phyloP scores from a whole-genome alignment of 768 basidiomycete genomes.

The Daedaleopsis nitida region DNA sequence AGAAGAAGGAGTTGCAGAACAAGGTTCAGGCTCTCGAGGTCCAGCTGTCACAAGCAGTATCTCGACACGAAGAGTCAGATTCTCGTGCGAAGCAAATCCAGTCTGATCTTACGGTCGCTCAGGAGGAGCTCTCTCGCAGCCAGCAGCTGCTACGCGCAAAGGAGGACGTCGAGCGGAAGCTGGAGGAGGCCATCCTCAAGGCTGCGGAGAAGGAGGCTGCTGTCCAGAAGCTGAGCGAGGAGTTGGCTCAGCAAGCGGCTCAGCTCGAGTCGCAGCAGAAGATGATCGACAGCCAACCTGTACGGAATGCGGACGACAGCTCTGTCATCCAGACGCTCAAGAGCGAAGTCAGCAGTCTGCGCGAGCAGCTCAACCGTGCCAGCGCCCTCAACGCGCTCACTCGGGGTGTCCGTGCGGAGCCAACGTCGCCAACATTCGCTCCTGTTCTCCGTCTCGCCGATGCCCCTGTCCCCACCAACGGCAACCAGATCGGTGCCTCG shows the following conservation, averaged over 20 bases:
- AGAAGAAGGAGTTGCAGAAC: conserved; percentile 85
- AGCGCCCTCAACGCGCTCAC: conserved; percentile 90
- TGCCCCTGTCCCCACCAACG: conserved; percentile 45
- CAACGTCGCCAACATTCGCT: conserved; percentile 84
- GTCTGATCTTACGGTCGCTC: conserved; percentile 64
- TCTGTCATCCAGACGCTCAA: conserved; percentile 88
- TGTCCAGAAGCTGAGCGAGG: conserved; percentile 80
- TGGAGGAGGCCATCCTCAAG: conserved; percentile 77
- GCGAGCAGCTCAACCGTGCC: conserved; percentile 95
- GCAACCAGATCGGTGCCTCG: conserved; percentile 32
- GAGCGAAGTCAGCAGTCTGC: conserved; percentile 87
- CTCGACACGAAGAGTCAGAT: conserved; percentile 87
- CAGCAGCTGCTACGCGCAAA: conserved; percentile 78
- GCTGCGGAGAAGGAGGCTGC: conserved; percentile 81
- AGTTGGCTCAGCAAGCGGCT: conserved; percentile 69
- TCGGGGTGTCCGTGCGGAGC: conserved; percentile 67
- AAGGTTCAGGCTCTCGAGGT: conserved; percentile 79
- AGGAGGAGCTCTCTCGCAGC: conserved; percentile 69
- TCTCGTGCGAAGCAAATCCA: conserved; percentile 72
- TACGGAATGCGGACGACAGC: conserved; percentile 76
- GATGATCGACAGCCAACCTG: conserved; percentile 61
- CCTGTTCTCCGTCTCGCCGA: conserved; percentile 69
- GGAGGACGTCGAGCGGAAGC: conserved; percentile 72
- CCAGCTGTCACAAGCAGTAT: conserved; percentile 83
- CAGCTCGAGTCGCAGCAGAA: conserved; percentile 80